Percentiles rank a stretch among this genome's conserved stretches.
These are phyloP conservation scores for Moesziomyces parantarcticus DNA, from an alignment of 1,284 basidiomycete species.

Conservation along the genomic window DNA sequence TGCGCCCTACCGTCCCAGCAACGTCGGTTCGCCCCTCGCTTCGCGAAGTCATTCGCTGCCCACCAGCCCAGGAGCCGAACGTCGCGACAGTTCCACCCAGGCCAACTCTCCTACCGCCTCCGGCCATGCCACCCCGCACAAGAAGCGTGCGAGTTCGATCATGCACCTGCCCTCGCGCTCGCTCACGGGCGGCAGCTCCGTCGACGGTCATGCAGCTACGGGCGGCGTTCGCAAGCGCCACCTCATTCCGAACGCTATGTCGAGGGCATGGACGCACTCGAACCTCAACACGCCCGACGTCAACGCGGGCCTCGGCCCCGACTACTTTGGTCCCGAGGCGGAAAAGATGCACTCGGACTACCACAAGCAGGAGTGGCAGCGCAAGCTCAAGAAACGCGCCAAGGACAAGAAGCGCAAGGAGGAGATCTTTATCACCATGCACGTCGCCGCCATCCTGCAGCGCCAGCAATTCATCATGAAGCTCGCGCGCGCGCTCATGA, in stretches of 20 bases:
- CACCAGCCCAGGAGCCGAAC: conserved; percentile 30
- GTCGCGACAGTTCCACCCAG: conserved; percentile 39
- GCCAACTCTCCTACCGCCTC: conserved; percentile 38
- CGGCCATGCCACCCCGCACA: conserved; percentile 38
- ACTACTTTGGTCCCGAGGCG: conserved; percentile 57
- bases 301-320: conserved; percentile 31
- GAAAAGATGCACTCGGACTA: conserved; percentile 44
- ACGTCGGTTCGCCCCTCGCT: conserved; percentile 30
- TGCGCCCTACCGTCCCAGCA: conserved; percentile 39
- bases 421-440: conserved; percentile 77
- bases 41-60: conserved; percentile 44
- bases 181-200: conserved; percentile 39
- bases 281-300: conserved; percentile 57
- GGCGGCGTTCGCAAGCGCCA: conserved; percentile 12
- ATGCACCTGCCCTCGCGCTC: conserved; percentile 45
- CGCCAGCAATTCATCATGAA: conserved; percentile 91
- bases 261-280: conserved; percentile 47
- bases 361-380: conserved; percentile 62
- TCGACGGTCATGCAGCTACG: conserved; percentile 20
- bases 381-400: conserved; percentile 61
- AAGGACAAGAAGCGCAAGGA: conserved; percentile 64
- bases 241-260: conserved; percentile 29
- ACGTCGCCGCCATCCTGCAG: conserved; percentile 85
- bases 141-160: conserved; percentile 44
- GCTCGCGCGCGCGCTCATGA: conserved; percentile 88